Conservation (phyloP, 805 yeast genomes). For the Candida rishiriensis region DNA sequence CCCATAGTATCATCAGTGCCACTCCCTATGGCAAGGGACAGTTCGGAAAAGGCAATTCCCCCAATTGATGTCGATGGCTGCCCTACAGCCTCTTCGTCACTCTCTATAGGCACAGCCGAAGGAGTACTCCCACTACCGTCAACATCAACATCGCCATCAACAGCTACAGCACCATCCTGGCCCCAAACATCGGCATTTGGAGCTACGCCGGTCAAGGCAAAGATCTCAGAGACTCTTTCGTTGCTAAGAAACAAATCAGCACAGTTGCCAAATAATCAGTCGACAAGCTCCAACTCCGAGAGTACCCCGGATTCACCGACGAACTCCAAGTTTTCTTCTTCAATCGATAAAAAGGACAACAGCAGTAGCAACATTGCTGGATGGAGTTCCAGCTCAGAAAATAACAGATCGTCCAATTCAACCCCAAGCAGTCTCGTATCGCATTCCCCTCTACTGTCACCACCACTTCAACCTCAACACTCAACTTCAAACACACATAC, state of each 20-base stretch:
- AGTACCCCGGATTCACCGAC: not conserved
- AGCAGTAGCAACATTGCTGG: not conserved
- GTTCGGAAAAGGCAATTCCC: too few relatives aligned
- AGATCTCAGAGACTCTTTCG: slow-evolving; percentile 10
- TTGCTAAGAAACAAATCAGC: slow-evolving; percentile 8
- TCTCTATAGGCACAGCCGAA: too few relatives aligned
- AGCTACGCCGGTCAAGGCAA: slow-evolving; percentile 7
- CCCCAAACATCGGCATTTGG: not conserved
- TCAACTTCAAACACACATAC: too few relatives aligned
- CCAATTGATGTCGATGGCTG: too few relatives aligned
- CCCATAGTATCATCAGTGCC: too few relatives aligned
- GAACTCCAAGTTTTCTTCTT: not conserved
- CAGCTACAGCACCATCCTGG: too few relatives aligned
- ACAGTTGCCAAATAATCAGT: not conserved
- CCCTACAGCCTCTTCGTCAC: too few relatives aligned
- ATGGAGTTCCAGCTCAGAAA: too few relatives aligned
- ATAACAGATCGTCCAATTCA: not conserved
- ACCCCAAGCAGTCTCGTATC: not conserved
- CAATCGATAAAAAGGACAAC: not conserved
- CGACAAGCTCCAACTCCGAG: not conserved
- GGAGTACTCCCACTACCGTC: too few relatives aligned
- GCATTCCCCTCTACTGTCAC: not conserved
- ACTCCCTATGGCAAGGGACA: too few relatives aligned
- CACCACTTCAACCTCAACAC: not conserved
- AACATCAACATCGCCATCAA: too few relatives aligned